These are phyloP conservation scores for Penicillium vulpinum DNA, from an alignment of 2,329 filamentous ascomycete genomes.

Conservation along the genomic window DNA sequence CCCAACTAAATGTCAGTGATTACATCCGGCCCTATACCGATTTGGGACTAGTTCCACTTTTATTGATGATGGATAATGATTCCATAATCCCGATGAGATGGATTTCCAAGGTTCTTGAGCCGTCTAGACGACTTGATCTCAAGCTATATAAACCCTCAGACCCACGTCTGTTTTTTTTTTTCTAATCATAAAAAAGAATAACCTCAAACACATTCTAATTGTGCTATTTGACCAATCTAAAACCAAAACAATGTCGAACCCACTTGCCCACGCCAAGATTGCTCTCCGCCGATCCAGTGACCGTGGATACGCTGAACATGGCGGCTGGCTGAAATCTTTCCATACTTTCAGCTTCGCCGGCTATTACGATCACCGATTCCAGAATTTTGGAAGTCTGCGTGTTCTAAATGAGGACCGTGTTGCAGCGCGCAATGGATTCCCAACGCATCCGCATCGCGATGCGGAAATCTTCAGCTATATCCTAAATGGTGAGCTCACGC, in stretches of 20 bases:
- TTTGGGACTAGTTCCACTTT: conserved; percentile 2
- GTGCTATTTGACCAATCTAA: not conserved
- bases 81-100: conserved; percentile 16
- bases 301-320: conserved; percentile 77
- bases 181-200: not conserved
- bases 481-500: conserved; percentile 79
- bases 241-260: conserved; percentile 57
- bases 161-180: not conserved
- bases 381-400: conserved; percentile 71
- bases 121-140: conserved; percentile 6
- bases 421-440: conserved; percentile 71
- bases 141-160: conserved; percentile 10
- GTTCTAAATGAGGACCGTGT: conserved; percentile 91
- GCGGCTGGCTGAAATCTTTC: conserved; percentile 84
- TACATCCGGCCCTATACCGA: not conserved
- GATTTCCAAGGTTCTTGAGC: conserved; percentile 8
- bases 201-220: not conserved
- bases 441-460: conserved; percentile 80
- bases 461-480: conserved; percentile 91
- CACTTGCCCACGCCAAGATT: conserved; percentile 69
- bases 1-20: not conserved
- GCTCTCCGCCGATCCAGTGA: conserved; percentile 69
- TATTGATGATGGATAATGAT: conserved; percentile 23
- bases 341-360: conserved; percentile 82
- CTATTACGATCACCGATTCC: conserved; percentile 67